phyloP scores from a whole-genome alignment of 495 filamentous ascomycete species.

The Neohortaea acidophila region DNA sequence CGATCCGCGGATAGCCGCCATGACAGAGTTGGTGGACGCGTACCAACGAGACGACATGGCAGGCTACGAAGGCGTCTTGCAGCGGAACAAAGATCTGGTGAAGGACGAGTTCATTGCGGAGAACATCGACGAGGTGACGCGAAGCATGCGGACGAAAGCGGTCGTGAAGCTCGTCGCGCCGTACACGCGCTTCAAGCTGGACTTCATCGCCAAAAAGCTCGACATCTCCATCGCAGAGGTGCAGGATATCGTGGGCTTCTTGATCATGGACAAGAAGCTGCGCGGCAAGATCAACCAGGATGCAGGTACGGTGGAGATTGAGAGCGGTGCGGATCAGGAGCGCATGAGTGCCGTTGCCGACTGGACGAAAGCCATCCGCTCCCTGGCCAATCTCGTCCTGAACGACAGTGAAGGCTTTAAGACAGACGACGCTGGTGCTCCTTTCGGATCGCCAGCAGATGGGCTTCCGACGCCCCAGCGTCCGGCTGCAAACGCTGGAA shows the following conservation, averaged over 20 bases:
- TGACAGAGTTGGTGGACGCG: conserved; percentile 93
- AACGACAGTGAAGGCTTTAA: conserved; percentile 30
- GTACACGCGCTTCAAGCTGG: conserved; percentile 78
- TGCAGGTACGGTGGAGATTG: conserved; percentile 65
- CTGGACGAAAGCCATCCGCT: conserved; percentile 53
- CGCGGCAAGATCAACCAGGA: conserved; percentile 81
- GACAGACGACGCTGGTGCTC: conserved; percentile 22
- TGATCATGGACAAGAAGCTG: conserved; percentile 80
- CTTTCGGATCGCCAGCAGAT: no score
- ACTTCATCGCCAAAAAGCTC: conserved; percentile 72
- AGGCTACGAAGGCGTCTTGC: conserved; percentile 71
- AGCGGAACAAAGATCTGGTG: conserved; percentile 77
- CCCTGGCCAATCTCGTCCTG: conserved; percentile 27
- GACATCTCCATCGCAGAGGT: conserved; percentile 74
- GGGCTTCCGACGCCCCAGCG: conserved; percentile 1
- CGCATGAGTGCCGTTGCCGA: conserved; percentile 56
- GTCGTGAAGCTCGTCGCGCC: conserved; percentile 86
- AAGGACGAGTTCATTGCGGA: conserved; percentile 93
- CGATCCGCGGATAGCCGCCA: conserved; percentile 84
- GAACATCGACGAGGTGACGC: conserved; percentile 97
- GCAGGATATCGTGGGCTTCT: conserved; percentile 78
- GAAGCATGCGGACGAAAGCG: conserved; percentile 93
- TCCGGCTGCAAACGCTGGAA: conserved; percentile 3
- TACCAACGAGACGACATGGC: conserved; percentile 94
- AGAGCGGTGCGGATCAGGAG: conserved; percentile 56